phyloP scores from a whole-genome alignment of 2,329 filamentous ascomycete genomes.

The Tolypocladium amazonense region DNA sequence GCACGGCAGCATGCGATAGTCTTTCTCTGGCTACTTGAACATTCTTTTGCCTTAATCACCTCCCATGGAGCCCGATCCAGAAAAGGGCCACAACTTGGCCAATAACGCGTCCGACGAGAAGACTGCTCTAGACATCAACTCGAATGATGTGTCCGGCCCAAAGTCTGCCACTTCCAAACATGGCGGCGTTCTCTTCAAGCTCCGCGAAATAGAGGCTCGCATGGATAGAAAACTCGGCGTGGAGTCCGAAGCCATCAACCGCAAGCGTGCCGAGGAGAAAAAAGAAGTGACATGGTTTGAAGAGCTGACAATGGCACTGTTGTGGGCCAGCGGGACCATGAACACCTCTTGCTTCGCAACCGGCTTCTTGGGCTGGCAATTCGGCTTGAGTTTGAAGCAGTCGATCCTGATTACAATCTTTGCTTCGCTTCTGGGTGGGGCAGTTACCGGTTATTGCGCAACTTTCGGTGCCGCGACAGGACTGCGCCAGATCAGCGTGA shows the following conservation, averaged over 20 bases:
- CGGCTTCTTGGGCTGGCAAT: constrained; percentile 38
- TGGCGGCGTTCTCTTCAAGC: constrained; percentile 19
- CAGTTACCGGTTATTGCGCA: constrained; percentile 31
- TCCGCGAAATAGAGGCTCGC: constrained; percentile 30
- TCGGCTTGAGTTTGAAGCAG: constrained; percentile 34
- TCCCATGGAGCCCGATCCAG: not conserved
- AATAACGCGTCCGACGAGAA: not conserved
- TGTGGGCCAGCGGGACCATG: constrained; percentile 41
- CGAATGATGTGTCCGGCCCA: not conserved
- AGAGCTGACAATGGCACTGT: constrained; percentile 36
- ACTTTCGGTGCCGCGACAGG: constrained; percentile 39
- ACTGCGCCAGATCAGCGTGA: constrained; percentile 38
- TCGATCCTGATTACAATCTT: constrained; percentile 34
- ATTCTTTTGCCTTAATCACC: not conserved
- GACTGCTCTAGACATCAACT: not conserved
- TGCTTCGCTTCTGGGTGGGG: constrained; percentile 26
- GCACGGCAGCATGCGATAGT: not conserved
- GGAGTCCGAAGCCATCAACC: constrained; percentile 34
- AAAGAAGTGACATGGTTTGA: constrained; percentile 21
- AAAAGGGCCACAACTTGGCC: not conserved
- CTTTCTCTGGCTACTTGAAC: not conserved
- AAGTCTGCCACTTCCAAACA: not conserved
- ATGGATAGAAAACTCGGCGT: constrained; percentile 36
- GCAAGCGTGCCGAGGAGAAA: constrained; percentile 33
- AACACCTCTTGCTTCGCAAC: constrained; percentile 40